Evolutionary conservation across 2,329 filamentous ascomycete genomes (phyloP), one percentile per base, ranked within the genome.

Genomic region (Penicillium corylophilum): DNA sequence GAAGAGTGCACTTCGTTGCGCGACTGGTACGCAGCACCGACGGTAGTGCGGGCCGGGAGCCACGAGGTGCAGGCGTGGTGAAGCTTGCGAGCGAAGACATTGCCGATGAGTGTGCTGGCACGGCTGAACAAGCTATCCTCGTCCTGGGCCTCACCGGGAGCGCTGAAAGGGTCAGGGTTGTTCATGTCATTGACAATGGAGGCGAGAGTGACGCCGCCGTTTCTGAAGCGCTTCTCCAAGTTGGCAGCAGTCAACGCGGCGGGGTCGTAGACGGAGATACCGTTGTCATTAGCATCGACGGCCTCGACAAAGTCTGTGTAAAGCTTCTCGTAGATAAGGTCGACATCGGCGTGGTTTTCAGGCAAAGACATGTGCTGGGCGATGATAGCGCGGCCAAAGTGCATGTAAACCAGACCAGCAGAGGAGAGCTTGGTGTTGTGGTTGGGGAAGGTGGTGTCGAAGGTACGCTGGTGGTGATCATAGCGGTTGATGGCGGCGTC

Each of bases 241-340:
- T 87, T 88, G 0, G 89, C 88, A 26, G 84, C 80, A 26, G 82
- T 74, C 16, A 96, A 70, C 28, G 79, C 85, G 22, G 80, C 79
- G 24, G 88, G 79, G 69, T 96, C 90, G 75, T 95, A 95, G 52
- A 80, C 82, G 23, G 86, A 86, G 68, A 99, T 88, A 61, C 94
- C 94, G 72, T 99, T 99, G 79, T 99, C 94, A 74, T 99, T 93
- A 51, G 92, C 94, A 74, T 99, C 94, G 50, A 99, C 86, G 2
- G 94, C 91, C 79, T 99, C 94, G 70, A 99, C 81, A 72, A 97
- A 96, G 73, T 88, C 88, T 62, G 87, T 85, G 79, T 99, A 99
- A 45, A 99, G 76, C 79, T 96, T 96, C 66, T 84, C 80, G 79
- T 89, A 95, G 48, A 99, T 79, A 26, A 95, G 74, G 36, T 81